Conservation (phyloP, 805 yeast genomes). For the Jamesozyma rosinii region DNA sequence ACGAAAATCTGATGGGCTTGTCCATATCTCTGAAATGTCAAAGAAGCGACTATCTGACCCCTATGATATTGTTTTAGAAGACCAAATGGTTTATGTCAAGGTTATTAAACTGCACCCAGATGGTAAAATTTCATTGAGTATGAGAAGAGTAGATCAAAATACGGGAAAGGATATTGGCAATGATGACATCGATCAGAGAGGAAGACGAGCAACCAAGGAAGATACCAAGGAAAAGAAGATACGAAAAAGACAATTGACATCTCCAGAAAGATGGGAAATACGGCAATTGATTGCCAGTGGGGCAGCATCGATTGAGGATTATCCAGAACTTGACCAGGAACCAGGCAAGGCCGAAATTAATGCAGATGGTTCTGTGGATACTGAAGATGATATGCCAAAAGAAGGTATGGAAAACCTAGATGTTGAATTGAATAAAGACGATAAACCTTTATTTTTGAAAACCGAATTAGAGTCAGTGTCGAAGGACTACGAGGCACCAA, state of each 20-base stretch:
- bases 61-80: slow-evolving; percentile 43
- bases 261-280: slow-evolving; percentile 88
- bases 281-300: slow-evolving; percentile 77
- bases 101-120: slow-evolving; percentile 40
- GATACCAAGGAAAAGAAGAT: slow-evolving; percentile 4
- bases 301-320: slow-evolving; percentile 54
- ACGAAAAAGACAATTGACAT: slow-evolving; percentile 45
- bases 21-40: slow-evolving; percentile 67
- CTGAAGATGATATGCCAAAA: slow-evolving; percentile 16
- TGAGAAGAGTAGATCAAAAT: slow-evolving; percentile 64
- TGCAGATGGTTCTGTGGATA: slow-evolving; percentile 8
- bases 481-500: slow-evolving; percentile 41
- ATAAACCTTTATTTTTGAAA: slow-evolving; percentile 63
- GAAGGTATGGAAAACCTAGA: slow-evolving; percentile 45
- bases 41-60: slow-evolving; percentile 45
- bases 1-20: slow-evolving; percentile 45
- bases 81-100: slow-evolving; percentile 59
- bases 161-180: slow-evolving; percentile 42
- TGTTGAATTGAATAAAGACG: slow-evolving; percentile 53
- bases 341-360: slow-evolving; percentile 12
- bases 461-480: slow-evolving; percentile 31
- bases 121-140: slow-evolving; percentile 47
- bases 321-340: slow-evolving; percentile 50
- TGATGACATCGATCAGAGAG: not conserved
- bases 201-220: slow-evolving; percentile 3